Conservation (phyloP, 805 yeast species). For the Teunomyces tritomae region DNA sequence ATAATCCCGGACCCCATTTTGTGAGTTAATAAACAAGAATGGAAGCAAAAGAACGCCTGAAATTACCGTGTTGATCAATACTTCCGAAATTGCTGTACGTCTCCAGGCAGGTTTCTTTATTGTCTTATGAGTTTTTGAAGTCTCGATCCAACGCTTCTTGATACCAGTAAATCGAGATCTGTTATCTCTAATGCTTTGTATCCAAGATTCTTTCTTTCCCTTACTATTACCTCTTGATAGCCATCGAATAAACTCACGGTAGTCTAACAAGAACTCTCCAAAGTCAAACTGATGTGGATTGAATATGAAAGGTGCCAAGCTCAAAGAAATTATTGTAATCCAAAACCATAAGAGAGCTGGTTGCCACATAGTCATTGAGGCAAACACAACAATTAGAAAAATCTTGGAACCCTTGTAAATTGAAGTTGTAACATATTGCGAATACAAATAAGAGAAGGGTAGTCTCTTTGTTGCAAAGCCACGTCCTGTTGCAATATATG, state of each 20-base stretch:
- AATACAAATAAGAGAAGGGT: constrained; percentile 68
- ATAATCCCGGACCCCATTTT: constrained; percentile 63
- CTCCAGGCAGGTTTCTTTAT: neutral
- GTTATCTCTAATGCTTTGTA: constrained; percentile 47
- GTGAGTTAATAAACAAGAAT: constrained; percentile 79
- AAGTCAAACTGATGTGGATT: constrained; percentile 54
- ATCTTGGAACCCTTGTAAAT: constrained; percentile 76
- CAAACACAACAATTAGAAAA: constrained; percentile 68
- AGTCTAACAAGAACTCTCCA: constrained; percentile 48
- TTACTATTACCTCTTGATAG: constrained; percentile 72
- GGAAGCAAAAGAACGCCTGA: constrained; percentile 45
- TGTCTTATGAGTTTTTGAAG: neutral
- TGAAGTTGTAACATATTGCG: constrained; percentile 73
- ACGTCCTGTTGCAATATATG: constrained; percentile 88
- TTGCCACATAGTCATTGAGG: constrained; percentile 79
- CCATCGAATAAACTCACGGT: constrained; percentile 62
- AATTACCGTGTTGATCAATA: neutral
- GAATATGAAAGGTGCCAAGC: constrained; percentile 50
- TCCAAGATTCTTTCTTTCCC: constrained; percentile 76
- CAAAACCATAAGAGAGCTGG: constrained; percentile 62
- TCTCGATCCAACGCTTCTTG: constrained; percentile 10
- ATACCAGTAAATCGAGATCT: constrained; percentile 26
- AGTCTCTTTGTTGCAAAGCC: constrained; percentile 87
- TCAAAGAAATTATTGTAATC: constrained; percentile 45
- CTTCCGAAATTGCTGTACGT: constrained; percentile 5